phyloP scores from a whole-genome alignment of 768 basidiomycete species.

The Glaciozyma antarctica region DNA sequence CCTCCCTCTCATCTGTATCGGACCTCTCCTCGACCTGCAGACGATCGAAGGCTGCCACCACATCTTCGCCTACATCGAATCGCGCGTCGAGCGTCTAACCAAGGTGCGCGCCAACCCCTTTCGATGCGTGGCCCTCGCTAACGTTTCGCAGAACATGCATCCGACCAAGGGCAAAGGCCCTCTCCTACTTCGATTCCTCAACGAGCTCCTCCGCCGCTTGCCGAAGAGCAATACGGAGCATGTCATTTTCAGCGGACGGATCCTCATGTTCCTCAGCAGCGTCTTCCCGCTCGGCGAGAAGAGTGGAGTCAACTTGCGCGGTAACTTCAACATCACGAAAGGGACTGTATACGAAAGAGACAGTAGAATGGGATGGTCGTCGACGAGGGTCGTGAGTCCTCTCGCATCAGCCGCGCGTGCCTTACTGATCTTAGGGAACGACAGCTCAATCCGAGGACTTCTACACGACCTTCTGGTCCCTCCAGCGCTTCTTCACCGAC shows the following conservation, averaged over 20 bases:
- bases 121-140: not conserved
- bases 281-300: slow-evolving; percentile 81
- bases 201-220: slow-evolving; percentile 73
- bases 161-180: slow-evolving; percentile 84
- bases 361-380: slow-evolving; percentile 28
- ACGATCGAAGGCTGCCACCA: slow-evolving; percentile 76
- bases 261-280: slow-evolving; percentile 72
- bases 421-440: not conserved
- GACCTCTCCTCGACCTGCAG: slow-evolving; percentile 61
- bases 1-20: slow-evolving; percentile 50
- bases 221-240: slow-evolving; percentile 63
- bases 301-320: slow-evolving; percentile 82
- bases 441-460: slow-evolving; percentile 48
- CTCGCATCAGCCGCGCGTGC: not conserved
- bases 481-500: slow-evolving; percentile 74
- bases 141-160: slow-evolving; percentile 50
- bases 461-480: slow-evolving; percentile 80
- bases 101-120: slow-evolving; percentile 11
- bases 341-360: slow-evolving; percentile 23
- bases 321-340: slow-evolving; percentile 57
- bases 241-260: slow-evolving; percentile 80
- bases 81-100: slow-evolving; percentile 59
- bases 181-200: slow-evolving; percentile 68
- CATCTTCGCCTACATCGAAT: slow-evolving; percentile 80
- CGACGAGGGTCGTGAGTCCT: slow-evolving; percentile 1